phyloP scores from a whole-genome alignment of 352 stramenopile species.

The Globisporangium acanthophoron region DNA sequence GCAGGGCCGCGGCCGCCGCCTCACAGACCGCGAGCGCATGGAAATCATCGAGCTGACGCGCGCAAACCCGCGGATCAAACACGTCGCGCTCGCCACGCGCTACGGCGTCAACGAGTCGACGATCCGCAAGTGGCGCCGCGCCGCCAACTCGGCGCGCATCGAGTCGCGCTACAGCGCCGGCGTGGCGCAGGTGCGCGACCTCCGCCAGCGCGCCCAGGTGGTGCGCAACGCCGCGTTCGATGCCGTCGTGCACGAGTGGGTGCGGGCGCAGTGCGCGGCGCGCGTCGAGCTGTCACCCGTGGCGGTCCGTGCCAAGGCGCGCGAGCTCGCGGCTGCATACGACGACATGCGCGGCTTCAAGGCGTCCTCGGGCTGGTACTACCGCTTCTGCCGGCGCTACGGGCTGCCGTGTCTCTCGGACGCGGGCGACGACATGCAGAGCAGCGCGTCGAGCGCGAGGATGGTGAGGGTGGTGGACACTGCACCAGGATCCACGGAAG shows the following conservation, averaged over 20 bases:
- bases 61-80: conserved; percentile 34
- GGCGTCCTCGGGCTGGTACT: conserved; percentile 51
- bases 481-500: background rate
- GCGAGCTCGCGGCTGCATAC: conserved; percentile 21
- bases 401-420: conserved; percentile 18
- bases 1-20: conserved; percentile 34
- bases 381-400: conserved; percentile 43
- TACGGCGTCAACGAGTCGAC: conserved; percentile 55
- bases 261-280: conserved; percentile 15
- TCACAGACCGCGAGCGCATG: conserved; percentile 60
- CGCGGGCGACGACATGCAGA: background rate
- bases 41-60: conserved; percentile 55
- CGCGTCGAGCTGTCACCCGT: conserved; percentile 18
- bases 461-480: background rate
- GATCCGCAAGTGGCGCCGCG: conserved; percentile 48
- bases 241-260: conserved; percentile 32
- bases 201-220: conserved; percentile 28
- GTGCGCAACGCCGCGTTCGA: conserved; percentile 40
- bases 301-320: conserved; percentile 30
- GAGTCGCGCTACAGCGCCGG: conserved; percentile 33
- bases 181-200: conserved; percentile 24
- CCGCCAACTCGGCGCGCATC: conserved; percentile 31
- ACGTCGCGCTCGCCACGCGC: conserved; percentile 40
- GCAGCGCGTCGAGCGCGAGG: background rate
- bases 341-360: conserved; percentile 45